These are phyloP conservation scores for Sequoiadendron giganteum DNA, from an alignment of 75 land plant species.

Conservation along the genomic window DNA sequence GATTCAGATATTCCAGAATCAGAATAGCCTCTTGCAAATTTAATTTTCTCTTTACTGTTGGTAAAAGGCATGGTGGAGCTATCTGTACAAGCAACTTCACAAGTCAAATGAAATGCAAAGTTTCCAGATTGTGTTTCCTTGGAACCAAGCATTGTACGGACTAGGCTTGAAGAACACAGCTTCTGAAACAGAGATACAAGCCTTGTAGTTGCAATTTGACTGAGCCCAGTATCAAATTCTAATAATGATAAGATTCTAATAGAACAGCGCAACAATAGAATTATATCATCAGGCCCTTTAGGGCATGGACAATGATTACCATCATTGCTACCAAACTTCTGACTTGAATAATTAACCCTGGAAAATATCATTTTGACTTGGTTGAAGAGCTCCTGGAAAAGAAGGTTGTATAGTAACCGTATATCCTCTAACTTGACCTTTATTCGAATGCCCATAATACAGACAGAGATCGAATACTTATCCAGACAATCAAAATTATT, in stretches of 20 bases:
- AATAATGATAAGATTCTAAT: not conserved
- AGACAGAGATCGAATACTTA: not conserved
- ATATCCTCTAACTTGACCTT: not conserved
- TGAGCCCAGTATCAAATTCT: not conserved
- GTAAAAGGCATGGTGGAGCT: not conserved
- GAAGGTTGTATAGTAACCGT: not conserved
- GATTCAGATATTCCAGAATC: not conserved
- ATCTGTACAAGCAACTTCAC: not conserved
- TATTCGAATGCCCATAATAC: not conserved
- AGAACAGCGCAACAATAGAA: not conserved
- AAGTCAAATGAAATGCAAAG: not conserved
- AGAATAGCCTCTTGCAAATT: not conserved
- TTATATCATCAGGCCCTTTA: not conserved
- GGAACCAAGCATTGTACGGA: not conserved
- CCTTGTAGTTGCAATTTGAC: slow-evolving; percentile 8
- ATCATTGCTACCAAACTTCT: not conserved
- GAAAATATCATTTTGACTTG: not conserved
- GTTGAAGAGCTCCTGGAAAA: slow-evolving; percentile 4
- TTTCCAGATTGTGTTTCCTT: not conserved
- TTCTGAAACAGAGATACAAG: not conserved
- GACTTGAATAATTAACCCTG: not conserved
- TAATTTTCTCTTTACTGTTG: not conserved
- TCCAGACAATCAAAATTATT: not conserved
- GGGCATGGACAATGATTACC: not conserved
- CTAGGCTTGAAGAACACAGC: slow-evolving; percentile 7